A percentile compares a stretch with the other conserved stretches of the same genome.
Evolutionary conservation across 371 early-diverging fungal genomes (phyloP).

Genomic region (Funneliformis caledonium): DNA sequence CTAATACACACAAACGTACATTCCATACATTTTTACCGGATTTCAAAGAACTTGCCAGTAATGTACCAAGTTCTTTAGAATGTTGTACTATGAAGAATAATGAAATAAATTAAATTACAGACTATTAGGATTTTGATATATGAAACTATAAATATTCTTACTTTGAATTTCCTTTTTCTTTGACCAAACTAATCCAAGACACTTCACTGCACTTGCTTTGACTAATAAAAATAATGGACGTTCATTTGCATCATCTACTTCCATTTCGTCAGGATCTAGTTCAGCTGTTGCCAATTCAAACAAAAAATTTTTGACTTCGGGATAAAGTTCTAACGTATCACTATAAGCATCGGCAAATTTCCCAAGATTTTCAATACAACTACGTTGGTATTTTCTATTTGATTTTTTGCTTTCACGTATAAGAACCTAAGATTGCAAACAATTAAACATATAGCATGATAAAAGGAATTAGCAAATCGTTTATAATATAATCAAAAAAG

Average conservation of each 20-base stretch:
- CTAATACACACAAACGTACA: slow-evolving; percentile 66
- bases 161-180: slow-evolving; percentile 54
- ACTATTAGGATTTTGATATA: not conserved
- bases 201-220: slow-evolving; percentile 73
- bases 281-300: slow-evolving; percentile 54
- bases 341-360: slow-evolving; percentile 61
- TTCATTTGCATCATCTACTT: slow-evolving; percentile 69
- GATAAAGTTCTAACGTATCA: slow-evolving; percentile 58
- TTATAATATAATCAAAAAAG: not conserved
- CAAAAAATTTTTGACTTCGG: slow-evolving; percentile 61
- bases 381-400: slow-evolving; percentile 69
- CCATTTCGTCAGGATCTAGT: slow-evolving; percentile 61
- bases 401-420: slow-evolving; percentile 76
- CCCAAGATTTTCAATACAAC: slow-evolving; percentile 70
- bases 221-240: slow-evolving; percentile 69
- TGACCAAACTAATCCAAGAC: slow-evolving; percentile 65
- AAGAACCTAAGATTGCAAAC: slow-evolving; percentile 50
- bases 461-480: not conserved
- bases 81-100: slow-evolving; percentile 35
- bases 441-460: not conserved
- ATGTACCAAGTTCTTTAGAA: slow-evolving; percentile 48
- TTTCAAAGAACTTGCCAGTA: slow-evolving; percentile 49
- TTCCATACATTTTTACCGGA: slow-evolving; percentile 70
- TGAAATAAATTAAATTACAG: not conserved
- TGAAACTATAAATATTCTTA: slow-evolving; percentile 41